A percentile compares a stretch with the other conserved stretches of the same genome.
These are phyloP conservation scores for Kockovaella imperatae DNA, from an alignment of 768 basidiomycete genomes.

Conservation along the genomic window DNA sequence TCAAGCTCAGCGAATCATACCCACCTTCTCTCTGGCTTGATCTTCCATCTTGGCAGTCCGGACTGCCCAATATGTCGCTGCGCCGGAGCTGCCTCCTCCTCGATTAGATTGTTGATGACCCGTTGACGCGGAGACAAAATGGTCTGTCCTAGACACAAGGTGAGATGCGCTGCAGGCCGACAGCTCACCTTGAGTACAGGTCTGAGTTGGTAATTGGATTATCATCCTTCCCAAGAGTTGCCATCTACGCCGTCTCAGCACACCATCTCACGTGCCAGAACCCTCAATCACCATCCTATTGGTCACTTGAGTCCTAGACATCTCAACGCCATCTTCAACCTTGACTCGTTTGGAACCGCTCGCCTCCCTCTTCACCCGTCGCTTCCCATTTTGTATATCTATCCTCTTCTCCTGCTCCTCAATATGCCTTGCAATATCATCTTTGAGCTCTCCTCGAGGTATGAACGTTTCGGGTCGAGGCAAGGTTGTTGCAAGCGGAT, in stretches of 20 bases:
- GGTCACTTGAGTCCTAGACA: slow-evolving; percentile 14
- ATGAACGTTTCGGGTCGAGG: slow-evolving; percentile 5
- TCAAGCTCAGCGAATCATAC: slow-evolving; percentile 6
- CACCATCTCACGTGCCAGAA: background rate
- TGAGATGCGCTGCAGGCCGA: background rate
- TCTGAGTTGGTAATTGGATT: slow-evolving; percentile 42
- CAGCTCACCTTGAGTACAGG: slow-evolving; percentile 25
- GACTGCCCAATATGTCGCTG: slow-evolving; percentile 35
- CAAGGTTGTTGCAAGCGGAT: slow-evolving; percentile 7
- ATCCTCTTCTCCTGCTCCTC: slow-evolving; percentile 6
- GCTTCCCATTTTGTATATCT: slow-evolving; percentile 14
- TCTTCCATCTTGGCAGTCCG: slow-evolving; percentile 32
- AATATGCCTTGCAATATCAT: slow-evolving; percentile 7
- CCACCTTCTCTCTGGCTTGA: slow-evolving; percentile 30
- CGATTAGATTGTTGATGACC: slow-evolving; percentile 38
- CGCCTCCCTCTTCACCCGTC: slow-evolving; percentile 12
- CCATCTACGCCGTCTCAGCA: slow-evolving; percentile 11
- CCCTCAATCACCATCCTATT: slow-evolving; percentile 24
- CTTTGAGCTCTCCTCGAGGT: slow-evolving; percentile 5
- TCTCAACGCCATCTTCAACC: slow-evolving; percentile 12
- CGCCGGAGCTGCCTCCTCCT: slow-evolving; percentile 32
- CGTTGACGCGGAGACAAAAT: slow-evolving; percentile 35
- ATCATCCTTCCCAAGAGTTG: slow-evolving; percentile 21
- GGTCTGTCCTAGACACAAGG: slow-evolving; percentile 21
- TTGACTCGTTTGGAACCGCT: slow-evolving; percentile 8